phyloP scores from a whole-genome alignment of 768 basidiomycete genomes.

The Amanita phalloides region DNA sequence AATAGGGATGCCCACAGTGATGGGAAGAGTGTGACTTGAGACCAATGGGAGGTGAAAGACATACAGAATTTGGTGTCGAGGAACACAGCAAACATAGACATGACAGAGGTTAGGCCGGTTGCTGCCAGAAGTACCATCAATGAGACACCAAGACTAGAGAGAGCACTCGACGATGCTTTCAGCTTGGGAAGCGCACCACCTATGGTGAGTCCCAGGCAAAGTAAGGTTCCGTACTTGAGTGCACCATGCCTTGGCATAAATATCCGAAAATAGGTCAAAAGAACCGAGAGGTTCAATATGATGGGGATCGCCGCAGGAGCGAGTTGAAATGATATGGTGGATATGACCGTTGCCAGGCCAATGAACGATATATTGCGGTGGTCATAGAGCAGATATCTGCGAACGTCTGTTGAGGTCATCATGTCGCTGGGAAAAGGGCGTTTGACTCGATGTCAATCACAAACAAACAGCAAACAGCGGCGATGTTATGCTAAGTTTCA shows the following conservation, averaged over 20 bases:
- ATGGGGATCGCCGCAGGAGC: conserved; percentile 16
- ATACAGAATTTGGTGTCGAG: conserved; percentile 25
- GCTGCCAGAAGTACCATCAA: conserved; percentile 32
- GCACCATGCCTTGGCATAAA: conserved; percentile 18
- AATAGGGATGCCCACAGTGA: conserved; percentile 58
- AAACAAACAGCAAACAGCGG: no score
- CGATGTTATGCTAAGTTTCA: no score
- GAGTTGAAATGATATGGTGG: conserved; percentile 15
- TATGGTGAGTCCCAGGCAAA: conserved; percentile 26
- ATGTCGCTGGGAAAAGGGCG: neutral
- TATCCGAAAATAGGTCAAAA: conserved; percentile 27
- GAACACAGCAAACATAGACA: conserved; percentile 30
- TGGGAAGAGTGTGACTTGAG: conserved; percentile 51
- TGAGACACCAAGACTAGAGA: conserved; percentile 42
- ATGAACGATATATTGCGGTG: conserved; percentile 19
- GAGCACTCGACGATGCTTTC: conserved; percentile 36
- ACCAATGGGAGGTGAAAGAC: conserved; percentile 23
- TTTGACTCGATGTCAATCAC: no score
- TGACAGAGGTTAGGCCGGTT: conserved; percentile 30
- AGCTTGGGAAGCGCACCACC: conserved; percentile 32
- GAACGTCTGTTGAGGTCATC: conserved; percentile 8
- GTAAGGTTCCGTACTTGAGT: conserved; percentile 14
- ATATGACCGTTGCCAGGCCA: conserved; percentile 12
- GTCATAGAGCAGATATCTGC: conserved; percentile 16
- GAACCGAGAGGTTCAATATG: conserved; percentile 17